Conservation (phyloP, 2,329 filamentous ascomycete species). For the Ophiostoma tasmaniense region DNA sequence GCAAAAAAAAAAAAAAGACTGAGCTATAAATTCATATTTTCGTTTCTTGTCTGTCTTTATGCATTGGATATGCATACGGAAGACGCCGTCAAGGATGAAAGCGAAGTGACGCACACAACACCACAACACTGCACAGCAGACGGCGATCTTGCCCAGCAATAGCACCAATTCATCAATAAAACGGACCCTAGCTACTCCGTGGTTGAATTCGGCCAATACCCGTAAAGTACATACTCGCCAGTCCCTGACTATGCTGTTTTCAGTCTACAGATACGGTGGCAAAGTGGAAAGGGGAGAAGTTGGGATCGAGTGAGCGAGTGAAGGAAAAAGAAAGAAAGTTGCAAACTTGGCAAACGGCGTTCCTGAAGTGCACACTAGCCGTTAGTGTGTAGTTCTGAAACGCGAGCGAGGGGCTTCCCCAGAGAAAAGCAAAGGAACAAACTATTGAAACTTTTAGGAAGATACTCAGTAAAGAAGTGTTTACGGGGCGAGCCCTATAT, state of each 20-base stretch:
- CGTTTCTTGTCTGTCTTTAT: not conserved
- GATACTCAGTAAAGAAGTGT: not conserved
- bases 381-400: not conserved
- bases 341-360: conserved; percentile 1
- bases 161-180: not conserved
- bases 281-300: not conserved
- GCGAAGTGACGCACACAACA: not conserved
- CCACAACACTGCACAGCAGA: not conserved
- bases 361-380: conserved; percentile 5
- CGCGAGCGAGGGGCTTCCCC: not conserved
- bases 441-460: not conserved
- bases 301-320: not conserved
- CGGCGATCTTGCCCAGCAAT: not conserved
- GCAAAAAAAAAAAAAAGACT: not conserved
- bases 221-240: not conserved
- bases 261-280: not conserved
- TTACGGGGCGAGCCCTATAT: not conserved
- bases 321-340: not conserved
- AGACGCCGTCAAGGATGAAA: not conserved
- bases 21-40: not conserved
- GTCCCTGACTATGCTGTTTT: not conserved
- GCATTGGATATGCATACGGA: not conserved
- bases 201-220: not conserved
- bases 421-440: not conserved
- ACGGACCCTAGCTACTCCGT: not conserved